Percentiles rank a stretch among this genome's conserved stretches.
phyloP scores from a whole-genome alignment of 2,329 filamentous ascomycete species.

The Aspergillus spinulosporus region DNA sequence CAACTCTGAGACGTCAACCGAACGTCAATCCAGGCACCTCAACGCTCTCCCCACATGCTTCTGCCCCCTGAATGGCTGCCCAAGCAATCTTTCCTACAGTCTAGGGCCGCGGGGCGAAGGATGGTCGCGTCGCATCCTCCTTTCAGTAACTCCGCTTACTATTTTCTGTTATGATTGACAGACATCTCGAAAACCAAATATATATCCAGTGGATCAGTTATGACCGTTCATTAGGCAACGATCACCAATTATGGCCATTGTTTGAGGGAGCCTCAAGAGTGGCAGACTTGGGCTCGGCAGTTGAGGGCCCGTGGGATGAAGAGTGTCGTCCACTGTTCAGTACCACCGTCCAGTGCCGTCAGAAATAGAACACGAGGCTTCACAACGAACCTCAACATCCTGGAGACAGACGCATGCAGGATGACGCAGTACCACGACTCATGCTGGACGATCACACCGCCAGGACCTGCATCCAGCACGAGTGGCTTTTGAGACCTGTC shows the following conservation, averaged over 20 bases:
- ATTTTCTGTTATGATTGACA: too few species aligned
- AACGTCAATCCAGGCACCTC: slow-evolving; percentile 21
- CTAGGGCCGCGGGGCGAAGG: slow-evolving; percentile 1
- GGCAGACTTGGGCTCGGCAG: background rate
- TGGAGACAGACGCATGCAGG: slow-evolving; percentile 1
- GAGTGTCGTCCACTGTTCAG: background rate
- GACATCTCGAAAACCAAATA: too few species aligned
- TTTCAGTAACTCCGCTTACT: background rate
- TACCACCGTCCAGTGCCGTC: background rate
- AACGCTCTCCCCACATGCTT: slow-evolving; percentile 20
- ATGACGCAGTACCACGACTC: slow-evolving; percentile 14
- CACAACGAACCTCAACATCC: background rate
- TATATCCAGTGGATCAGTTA: too few species aligned
- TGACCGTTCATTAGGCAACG: too few species aligned
- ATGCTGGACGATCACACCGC: slow-evolving; percentile 17
- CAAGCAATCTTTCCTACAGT: background rate
- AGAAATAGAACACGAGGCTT: slow-evolving; percentile 9
- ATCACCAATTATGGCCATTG: background rate
- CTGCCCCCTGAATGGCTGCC: slow-evolving; percentile 14
- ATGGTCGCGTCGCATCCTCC: slow-evolving; percentile 5
- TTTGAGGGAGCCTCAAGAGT: background rate
- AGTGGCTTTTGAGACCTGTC: slow-evolving; percentile 4
- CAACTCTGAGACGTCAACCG: background rate
- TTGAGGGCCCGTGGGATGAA: background rate
- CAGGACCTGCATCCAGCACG: slow-evolving; percentile 15